Conservation (phyloP, 78 protist species). For the Emiliania huxleyi region DNA sequence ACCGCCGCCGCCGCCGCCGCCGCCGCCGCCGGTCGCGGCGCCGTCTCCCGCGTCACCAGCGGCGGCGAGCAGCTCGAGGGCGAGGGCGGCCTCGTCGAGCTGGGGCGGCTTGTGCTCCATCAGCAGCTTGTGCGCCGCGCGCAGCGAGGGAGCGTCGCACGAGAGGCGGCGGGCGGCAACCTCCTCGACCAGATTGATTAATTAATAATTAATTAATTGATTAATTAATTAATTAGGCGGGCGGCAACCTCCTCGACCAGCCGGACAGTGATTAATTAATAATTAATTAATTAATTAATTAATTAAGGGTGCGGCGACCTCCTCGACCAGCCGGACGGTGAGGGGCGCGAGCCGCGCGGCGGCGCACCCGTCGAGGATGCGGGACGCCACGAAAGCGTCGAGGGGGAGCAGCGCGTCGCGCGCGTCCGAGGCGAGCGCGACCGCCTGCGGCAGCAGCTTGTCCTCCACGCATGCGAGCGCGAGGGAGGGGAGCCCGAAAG, state of each 20-base stretch:
- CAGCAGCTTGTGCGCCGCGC: background rate
- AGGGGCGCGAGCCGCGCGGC: background rate
- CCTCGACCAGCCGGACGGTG: background rate
- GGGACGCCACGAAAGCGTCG: background rate
- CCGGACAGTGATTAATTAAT: too few relatives aligned
- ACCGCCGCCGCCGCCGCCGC: background rate
- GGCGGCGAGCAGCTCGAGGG: background rate
- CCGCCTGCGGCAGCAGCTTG: background rate
- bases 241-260: too few relatives aligned
- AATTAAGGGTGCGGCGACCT: too few relatives aligned
- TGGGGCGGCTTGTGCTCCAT: background rate
- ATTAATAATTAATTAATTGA: too few relatives aligned
- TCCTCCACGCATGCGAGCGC: conserved; percentile 10
- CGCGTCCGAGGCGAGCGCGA: background rate
- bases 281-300: too few relatives aligned
- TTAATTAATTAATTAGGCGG: too few relatives aligned
- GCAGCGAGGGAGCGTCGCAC: background rate
- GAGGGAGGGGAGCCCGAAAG: background rate
- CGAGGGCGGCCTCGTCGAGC: background rate
- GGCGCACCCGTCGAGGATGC: background rate
- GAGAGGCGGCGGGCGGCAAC: background rate
- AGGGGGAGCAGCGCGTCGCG: background rate
- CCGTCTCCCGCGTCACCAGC: background rate
- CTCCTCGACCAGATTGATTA: too few relatives aligned
- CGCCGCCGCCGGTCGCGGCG: background rate